phyloP scores from a whole-genome alignment of 2,329 filamentous ascomycete species.

The Paracoccidioides brasiliensis region DNA sequence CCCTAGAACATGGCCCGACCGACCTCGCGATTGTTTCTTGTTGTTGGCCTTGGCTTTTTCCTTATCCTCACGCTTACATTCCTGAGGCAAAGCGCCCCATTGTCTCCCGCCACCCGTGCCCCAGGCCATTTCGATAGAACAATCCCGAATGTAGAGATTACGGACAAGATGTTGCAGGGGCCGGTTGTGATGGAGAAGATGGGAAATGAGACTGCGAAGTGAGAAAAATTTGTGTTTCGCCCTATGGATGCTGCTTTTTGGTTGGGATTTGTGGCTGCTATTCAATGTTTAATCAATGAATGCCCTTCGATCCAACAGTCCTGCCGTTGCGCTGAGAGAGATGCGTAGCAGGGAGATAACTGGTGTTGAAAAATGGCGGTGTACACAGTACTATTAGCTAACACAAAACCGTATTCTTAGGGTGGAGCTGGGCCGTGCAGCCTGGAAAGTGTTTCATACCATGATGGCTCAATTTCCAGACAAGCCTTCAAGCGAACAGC shows the following conservation, averaged over 20 bases:
- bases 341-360: neutral
- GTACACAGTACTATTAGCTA: neutral
- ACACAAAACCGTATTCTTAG: conserved; percentile 18
- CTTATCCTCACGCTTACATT: conserved; percentile 28
- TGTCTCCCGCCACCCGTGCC: conserved; percentile 27
- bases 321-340: neutral
- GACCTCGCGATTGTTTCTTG: conserved; percentile 24
- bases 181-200: conserved; percentile 34
- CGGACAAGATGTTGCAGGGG: conserved; percentile 29
- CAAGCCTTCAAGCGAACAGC: conserved; percentile 47
- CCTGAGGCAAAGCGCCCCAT: conserved; percentile 24
- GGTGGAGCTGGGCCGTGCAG: conserved; percentile 50
- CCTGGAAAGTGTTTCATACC: conserved; percentile 55
- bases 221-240: conserved; percentile 9
- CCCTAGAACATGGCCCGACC: conserved; percentile 23
- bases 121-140: conserved; percentile 28
- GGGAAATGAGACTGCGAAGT: conserved; percentile 38
- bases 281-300: neutral
- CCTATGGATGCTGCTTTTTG: too few relatives aligned
- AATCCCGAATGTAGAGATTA: conserved; percentile 13
- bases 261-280: neutral
- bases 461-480: conserved; percentile 55
- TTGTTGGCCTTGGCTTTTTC: conserved; percentile 21
- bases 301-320: neutral
- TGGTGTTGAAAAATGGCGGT: neutral